Conservation (phyloP, 257 asterid species). For the Solanum peruvianum region DNA sequence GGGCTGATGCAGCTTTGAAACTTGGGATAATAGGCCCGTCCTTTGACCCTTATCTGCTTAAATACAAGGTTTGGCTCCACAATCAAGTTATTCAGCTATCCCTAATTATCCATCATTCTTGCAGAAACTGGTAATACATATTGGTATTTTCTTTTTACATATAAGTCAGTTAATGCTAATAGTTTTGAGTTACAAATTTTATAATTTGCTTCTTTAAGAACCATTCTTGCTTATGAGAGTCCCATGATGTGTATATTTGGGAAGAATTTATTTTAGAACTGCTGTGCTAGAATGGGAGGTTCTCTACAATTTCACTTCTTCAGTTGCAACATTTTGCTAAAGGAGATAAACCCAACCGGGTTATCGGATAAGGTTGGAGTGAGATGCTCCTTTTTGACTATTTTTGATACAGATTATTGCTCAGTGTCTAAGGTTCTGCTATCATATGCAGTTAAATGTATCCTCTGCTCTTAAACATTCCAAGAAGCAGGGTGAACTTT, state of each 20-base stretch:
- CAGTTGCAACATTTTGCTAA: constrained; percentile 8
- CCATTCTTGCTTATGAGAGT: neutral
- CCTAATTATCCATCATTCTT: neutral
- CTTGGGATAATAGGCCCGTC: neutral
- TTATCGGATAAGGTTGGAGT: constrained; percentile 23
- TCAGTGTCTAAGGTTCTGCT: neutral
- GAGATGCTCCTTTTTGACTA: neutral
- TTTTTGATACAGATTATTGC: neutral
- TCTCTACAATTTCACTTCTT: neutral
- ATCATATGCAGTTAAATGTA: constrained; percentile 12
- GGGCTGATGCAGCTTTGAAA: neutral
- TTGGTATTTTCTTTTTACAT: neutral
- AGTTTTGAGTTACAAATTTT: neutral
- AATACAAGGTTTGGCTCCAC: neutral
- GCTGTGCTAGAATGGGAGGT: constrained; percentile 4
- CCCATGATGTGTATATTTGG: neutral
- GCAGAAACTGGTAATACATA: neutral
- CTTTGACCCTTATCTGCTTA: neutral
- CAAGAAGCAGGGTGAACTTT: constrained; percentile 5
- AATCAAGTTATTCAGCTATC: neutral
- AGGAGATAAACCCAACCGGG: constrained; percentile 1
- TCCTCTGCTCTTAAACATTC: constrained; percentile 5
- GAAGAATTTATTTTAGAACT: constrained; percentile 1
- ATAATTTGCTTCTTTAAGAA: neutral
- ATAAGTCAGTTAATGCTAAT: neutral